Evolutionary conservation across 306 rosid species (phyloP), one percentile per base, ranked within the genome.

Genomic region (Medicago arabica): DNA sequence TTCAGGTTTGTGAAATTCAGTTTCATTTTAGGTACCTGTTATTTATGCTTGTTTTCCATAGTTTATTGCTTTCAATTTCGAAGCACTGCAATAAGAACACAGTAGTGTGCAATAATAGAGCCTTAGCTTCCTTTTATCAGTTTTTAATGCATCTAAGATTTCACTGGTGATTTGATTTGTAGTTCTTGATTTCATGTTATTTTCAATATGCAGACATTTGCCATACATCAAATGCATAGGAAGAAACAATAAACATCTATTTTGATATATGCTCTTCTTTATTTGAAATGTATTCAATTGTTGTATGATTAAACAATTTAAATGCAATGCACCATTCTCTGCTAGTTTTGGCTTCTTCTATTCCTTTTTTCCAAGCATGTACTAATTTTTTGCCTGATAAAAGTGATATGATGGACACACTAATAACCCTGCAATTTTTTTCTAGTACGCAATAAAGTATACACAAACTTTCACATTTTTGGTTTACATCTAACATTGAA

Each of bases 1-100:
- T 79, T 94, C 98, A 90, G 98, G 97, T 94, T 87, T 76, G 96
- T 85, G 49, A 61, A 68, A 71, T 70, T 18, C 44, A 63, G 76
- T 53, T 62, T 44, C 46, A 12, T 69, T 76, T 72, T 63, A 62
- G 41, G 60, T 14, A 12, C 59, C 5, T 2, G 11, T 16, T 47
- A 57, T 67, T 79, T 72, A 11, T 54, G 18, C 47, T 46, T 39
- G 47, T 25, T 60, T 14, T 66, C 63, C 55, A 15, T 40, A 50
- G 39, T 55, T 58, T 66, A 82, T 65, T 38, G 8, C 36, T 60
- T 44, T 66, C 62, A 72, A 59, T 28, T 28, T 28, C 31, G 2
- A 28, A 28, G 71, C 17, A 18, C 15, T 39, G 62, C 63, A 60
- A 19, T 43, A 80, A 44, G 54, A 5, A n/a, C 70, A 12, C 59